These are phyloP conservation scores for Jasminum sambac DNA, from an alignment of 257 asterid species.

Conservation along the genomic window DNA sequence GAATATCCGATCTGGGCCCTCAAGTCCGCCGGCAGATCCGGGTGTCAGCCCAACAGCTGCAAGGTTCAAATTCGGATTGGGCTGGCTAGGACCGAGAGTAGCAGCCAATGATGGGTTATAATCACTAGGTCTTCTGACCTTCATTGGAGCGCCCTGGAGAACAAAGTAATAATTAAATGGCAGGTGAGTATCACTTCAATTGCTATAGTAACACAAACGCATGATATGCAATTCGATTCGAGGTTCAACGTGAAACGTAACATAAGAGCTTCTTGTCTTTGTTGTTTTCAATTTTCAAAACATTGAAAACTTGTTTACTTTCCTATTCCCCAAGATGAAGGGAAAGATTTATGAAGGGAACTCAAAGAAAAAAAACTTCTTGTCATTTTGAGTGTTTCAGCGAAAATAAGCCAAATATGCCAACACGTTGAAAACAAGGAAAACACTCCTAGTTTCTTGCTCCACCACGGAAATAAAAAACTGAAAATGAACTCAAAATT, in stretches of 20 bases:
- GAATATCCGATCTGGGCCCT: constrained; percentile 95
- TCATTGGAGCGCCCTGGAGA: constrained; percentile 94
- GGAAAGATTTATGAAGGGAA: too few relatives aligned
- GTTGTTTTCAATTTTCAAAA: too few relatives aligned
- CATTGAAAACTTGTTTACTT: too few relatives aligned
- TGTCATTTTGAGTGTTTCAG: too few relatives aligned
- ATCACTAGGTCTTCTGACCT: constrained; percentile 98
- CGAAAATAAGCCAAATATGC: too few relatives aligned
- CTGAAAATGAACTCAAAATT: too few relatives aligned
- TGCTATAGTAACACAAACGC: background rate
- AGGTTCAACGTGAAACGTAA: background rate
- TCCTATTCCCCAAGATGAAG: too few relatives aligned
- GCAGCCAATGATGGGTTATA: constrained; percentile 97
- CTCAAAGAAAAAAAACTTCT: too few relatives aligned
- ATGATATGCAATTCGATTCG: background rate
- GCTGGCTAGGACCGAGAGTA: constrained; percentile 98
- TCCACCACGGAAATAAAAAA: too few relatives aligned
- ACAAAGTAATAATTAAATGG: background rate
- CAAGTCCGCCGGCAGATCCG: constrained; percentile 92
- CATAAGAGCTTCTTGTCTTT: background rate
- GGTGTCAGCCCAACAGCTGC: constrained; percentile 91
- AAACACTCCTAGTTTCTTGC: too few relatives aligned
- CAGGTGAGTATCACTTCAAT: background rate
- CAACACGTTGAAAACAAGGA: too few relatives aligned
- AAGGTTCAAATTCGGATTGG: constrained; percentile 83